A percentile compares a stretch with the other conserved stretches of the same genome.
phyloP scores from a whole-genome alignment of 208 protist species.

The Wallacemonas rigidus region DNA sequence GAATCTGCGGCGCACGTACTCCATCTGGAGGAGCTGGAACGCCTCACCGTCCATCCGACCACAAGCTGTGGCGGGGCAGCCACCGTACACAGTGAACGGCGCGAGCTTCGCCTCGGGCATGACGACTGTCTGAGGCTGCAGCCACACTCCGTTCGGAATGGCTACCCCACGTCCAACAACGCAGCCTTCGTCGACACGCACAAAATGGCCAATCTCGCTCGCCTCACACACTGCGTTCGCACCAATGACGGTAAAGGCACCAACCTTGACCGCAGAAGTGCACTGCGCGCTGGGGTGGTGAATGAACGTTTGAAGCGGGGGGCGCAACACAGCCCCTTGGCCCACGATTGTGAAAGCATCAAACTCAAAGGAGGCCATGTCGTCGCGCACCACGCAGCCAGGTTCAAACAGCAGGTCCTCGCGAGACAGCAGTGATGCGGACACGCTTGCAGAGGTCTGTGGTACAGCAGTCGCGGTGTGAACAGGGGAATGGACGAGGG shows the following conservation, averaged over 20 bases:
- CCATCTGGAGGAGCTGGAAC: slow-evolving; percentile 43
- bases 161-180: slow-evolving; percentile 51
- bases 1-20: slow-evolving; percentile 34
- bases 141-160: slow-evolving; percentile 66
- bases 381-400: slow-evolving; percentile 37
- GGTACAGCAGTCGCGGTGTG: background rate
- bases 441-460: background rate
- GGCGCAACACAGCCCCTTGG: slow-evolving; percentile 43
- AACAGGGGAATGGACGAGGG: background rate
- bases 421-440: background rate
- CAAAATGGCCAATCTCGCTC: slow-evolving; percentile 46
- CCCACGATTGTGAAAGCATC: slow-evolving; percentile 37
- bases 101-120: slow-evolving; percentile 50
- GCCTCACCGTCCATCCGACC: slow-evolving; percentile 39
- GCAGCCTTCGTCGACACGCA: slow-evolving; percentile 60
- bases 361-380: slow-evolving; percentile 38
- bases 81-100: slow-evolving; percentile 62
- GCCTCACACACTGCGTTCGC: slow-evolving; percentile 58
- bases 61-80: slow-evolving; percentile 44
- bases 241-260: slow-evolving; percentile 55
- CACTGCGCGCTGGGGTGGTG: slow-evolving; percentile 37
- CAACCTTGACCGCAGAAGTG: slow-evolving; percentile 32
- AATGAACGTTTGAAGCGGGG: slow-evolving; percentile 47
- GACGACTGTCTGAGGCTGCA: slow-evolving; percentile 48
- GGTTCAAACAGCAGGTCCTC: slow-evolving; percentile 11